Base-by-base conservation (phyloP, 2,329 filamentous ascomycete genomes). In the Aspergillus quadrilineatus region DNA sequence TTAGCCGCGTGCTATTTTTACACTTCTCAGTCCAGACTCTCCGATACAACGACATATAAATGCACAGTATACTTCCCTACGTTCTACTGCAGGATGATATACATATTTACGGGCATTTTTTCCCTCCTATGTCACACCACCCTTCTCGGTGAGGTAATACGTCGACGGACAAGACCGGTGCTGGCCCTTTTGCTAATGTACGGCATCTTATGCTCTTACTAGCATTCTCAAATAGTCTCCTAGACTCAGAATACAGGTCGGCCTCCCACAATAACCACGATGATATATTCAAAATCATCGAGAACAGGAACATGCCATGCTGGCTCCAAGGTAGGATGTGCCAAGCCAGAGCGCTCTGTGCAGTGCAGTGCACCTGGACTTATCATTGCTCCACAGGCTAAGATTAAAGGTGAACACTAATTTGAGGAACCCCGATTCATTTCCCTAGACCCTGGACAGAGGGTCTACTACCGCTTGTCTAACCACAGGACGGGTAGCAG, bases 1-100 rank as follows among this genome's bases (percentile, higher is more conserved):
- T 46, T 55, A 57, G 50, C 51, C 55, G 58, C 55, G 30, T 43
- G 45, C 58, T 57, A 60, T 60, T 60, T 57, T 55, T 60, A 55
- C 28, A n/a, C 14, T 12, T 29, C 22, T 14, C 29, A 30, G 14
- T 32, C 28, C 44, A 46, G 28, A 44, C 26, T 46, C 44, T 46
- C n/a, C 22, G 17, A 12, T 9, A 29, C 42, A 14, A 26, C n/a
- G n/a, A 37, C 22, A 46, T 14, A 30, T 15, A 17, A 46, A 46
- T 12, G 6, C 28, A 46, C 4, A 28, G 26, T 28, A 28, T 28
- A 4, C 26, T 28, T 28, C 26, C 26, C 26, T 28, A 28, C 26
- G 26, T 28, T 28, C 26, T 28, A 28, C 26, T 6, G 4, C 26
- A 28, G 26, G 5, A 28, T 28, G 5, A 28, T 28, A 28, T 28